These are phyloP conservation scores for Phycomyces blakesleeanus DNA, from an alignment of 192 early-diverging fungal species.

Conservation along the genomic window DNA sequence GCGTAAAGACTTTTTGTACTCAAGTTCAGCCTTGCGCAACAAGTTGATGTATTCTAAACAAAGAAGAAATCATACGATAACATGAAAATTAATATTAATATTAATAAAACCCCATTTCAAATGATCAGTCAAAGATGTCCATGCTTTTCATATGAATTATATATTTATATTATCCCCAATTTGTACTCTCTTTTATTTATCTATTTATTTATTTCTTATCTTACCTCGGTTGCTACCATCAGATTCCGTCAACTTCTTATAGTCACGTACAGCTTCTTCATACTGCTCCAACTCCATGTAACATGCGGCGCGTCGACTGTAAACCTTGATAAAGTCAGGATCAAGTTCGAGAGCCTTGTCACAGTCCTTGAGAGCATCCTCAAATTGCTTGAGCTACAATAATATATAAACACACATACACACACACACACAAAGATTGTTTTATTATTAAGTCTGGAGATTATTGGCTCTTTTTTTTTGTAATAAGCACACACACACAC, in stretches of 20 bases:
- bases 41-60: constrained; percentile 36
- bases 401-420: background rate
- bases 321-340: constrained; percentile 65
- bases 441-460: too few relatives aligned
- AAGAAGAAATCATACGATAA: background rate
- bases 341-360: constrained; percentile 62
- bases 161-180: too few relatives aligned
- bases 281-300: constrained; percentile 69
- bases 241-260: constrained; percentile 54
- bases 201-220: background rate
- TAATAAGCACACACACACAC: too few relatives aligned
- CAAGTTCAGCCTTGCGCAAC: constrained; percentile 55
- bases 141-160: background rate
- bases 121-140: background rate
- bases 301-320: constrained; percentile 73
- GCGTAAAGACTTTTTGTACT: constrained; percentile 68
- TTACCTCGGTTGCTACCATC: constrained; percentile 62
- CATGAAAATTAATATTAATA: too few relatives aligned
- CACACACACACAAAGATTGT: background rate
- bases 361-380: constrained; percentile 59
- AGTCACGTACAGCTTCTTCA: constrained; percentile 79
- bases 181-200: background rate
- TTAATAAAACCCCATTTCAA: background rate
- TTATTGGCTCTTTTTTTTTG: too few relatives aligned
- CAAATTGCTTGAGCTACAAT: constrained; percentile 45